These are phyloP conservation scores for Heliosperma pusillum DNA, from an alignment of 148 eudicot genomes.

Conservation along the genomic window DNA sequence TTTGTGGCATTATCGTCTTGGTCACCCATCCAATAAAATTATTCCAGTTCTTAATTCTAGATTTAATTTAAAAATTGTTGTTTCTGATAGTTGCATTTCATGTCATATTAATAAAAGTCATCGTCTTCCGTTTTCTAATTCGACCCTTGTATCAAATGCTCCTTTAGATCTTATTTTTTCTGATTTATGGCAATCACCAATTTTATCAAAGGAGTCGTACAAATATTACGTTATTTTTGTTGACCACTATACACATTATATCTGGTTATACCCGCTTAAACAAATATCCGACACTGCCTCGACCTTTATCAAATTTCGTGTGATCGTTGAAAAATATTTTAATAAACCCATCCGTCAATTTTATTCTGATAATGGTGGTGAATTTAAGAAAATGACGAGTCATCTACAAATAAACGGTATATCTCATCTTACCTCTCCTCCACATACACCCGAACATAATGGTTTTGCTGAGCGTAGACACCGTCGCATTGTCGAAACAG, in stretches of 20 bases:
- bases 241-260: background rate
- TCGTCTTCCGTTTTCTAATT: background rate
- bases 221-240: constrained; percentile 9
- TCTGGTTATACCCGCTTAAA: constrained; percentile 1
- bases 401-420: background rate
- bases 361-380: constrained; percentile 11
- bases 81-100: background rate
- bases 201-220: background rate
- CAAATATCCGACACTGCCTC: background rate
- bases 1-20: background rate
- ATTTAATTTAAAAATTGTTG: background rate
- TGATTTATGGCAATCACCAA: background rate
- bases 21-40: background rate
- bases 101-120: constrained; percentile 8
- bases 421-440: constrained; percentile 16
- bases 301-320: background rate
- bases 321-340: background rate
- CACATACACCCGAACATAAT: constrained; percentile 24
- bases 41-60: too few species aligned
- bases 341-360: background rate
- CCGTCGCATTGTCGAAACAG: constrained; percentile 19
- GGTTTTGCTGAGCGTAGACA: constrained; percentile 14
- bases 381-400: too few species aligned
- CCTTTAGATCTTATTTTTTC: background rate
- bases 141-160: background rate